phyloP scores from a whole-genome alignment of 208 protist genomes.

The Acanthamoeba healyi region DNA sequence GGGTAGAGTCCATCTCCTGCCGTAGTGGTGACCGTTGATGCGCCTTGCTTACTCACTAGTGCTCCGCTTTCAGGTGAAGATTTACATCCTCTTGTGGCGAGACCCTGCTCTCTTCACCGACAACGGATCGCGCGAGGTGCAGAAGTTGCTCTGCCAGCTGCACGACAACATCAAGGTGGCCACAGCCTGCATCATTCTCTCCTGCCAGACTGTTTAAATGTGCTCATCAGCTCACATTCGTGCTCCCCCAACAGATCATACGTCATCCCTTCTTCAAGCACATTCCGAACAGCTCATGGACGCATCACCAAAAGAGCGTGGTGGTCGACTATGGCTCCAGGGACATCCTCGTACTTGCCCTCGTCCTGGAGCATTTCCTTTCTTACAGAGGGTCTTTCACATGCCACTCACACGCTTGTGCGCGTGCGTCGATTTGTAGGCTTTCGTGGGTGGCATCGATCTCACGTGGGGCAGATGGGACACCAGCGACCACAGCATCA shows the following conservation, averaged over 20 bases:
- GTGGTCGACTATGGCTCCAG: slow-evolving; percentile 72
- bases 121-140: not conserved
- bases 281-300: slow-evolving; percentile 41
- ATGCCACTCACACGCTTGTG: not conserved
- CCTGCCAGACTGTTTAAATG: not conserved
- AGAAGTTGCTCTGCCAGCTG: slow-evolving; percentile 4
- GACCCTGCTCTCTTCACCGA: slow-evolving; percentile 41
- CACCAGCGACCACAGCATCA: slow-evolving; percentile 49
- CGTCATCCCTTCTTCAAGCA: slow-evolving; percentile 61
- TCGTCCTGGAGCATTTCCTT: not conserved
- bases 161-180: slow-evolving; percentile 63
- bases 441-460: slow-evolving; percentile 68
- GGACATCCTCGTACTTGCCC: not conserved
- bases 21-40: not conserved
- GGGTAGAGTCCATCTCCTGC: not conserved
- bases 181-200: not conserved
- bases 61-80: not conserved
- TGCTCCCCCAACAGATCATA: slow-evolving; percentile 17
- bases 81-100: slow-evolving; percentile 69
- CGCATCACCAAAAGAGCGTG: slow-evolving; percentile 75
- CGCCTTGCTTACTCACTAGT: not conserved
- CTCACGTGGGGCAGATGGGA: slow-evolving; percentile 65
- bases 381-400: not conserved
- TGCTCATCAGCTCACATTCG: not conserved
- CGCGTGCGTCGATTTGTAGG: no score